These are phyloP conservation scores for Amylocarpus encephaloides DNA, from an alignment of 2,329 filamentous ascomycete species.

Conservation along the genomic window DNA sequence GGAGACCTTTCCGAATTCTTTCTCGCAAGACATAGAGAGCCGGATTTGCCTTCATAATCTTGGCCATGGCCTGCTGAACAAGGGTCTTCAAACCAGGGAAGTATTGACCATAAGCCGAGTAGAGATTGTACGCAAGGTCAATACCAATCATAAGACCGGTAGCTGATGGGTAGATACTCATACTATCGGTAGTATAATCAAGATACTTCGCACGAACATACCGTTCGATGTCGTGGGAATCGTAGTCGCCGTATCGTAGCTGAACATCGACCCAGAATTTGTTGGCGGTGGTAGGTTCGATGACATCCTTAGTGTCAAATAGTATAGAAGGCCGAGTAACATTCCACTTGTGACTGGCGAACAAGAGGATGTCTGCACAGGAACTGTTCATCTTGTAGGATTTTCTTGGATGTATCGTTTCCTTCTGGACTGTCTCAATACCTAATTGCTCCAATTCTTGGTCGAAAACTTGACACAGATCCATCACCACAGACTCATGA, in stretches of 20 bases:
- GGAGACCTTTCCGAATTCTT: constrained; percentile 96
- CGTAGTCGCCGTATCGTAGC: constrained; percentile 93
- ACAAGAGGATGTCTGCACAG: constrained; percentile 92
- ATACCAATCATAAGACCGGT: constrained; percentile 97
- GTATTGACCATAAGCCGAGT: constrained; percentile 97
- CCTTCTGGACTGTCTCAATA: constrained; percentile 97
- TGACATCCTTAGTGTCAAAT: constrained; percentile 93
- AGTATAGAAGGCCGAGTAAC: constrained; percentile 88
- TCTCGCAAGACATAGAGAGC: constrained; percentile 93
- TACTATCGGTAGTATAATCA: constrained; percentile 97
- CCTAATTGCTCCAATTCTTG: constrained; percentile 93
- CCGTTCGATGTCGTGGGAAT: constrained; percentile 96
- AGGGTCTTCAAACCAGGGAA: constrained; percentile 96
- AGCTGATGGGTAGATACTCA: constrained; percentile 96
- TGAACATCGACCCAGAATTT: constrained; percentile 99
- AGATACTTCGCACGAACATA: constrained; percentile 97
- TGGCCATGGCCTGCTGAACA: constrained; percentile 96
- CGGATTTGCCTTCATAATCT: constrained; percentile 99
- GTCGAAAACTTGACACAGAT: constrained; percentile 96
- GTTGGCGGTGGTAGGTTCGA: constrained; percentile 90
- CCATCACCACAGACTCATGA: constrained; percentile 97
- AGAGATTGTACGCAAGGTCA: constrained; percentile 95
- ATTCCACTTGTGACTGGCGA: constrained; percentile 98
- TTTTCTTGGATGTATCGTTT: constrained; percentile 97
- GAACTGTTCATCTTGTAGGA: constrained; percentile 99